phyloP scores from a whole-genome alignment of 2,329 filamentous ascomycete genomes.

The Fusarium sp. region DNA sequence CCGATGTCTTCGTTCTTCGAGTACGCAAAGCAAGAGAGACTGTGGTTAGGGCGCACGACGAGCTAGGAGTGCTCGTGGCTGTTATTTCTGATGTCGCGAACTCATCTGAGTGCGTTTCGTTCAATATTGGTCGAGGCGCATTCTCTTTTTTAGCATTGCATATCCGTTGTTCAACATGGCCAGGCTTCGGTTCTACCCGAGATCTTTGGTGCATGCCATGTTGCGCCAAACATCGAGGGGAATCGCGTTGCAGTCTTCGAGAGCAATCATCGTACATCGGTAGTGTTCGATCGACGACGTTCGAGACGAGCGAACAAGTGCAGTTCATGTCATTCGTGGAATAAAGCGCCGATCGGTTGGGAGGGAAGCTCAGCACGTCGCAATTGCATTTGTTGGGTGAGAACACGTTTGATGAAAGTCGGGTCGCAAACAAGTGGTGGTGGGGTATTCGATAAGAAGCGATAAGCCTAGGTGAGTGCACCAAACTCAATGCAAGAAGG shows the following conservation, averaged over 20 bases:
- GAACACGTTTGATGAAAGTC: not conserved
- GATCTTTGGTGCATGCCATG: not conserved
- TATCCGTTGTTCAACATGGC: not conserved
- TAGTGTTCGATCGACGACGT: rapidly evolving
- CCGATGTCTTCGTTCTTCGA: not conserved
- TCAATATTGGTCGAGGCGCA: not conserved
- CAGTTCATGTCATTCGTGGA: not conserved
- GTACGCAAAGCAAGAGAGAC: not conserved
- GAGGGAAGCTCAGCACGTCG: not conserved
- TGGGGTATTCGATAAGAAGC: not conserved
- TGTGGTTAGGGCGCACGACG: not conserved
- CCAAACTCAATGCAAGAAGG: not conserved
- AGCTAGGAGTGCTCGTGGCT: not conserved
- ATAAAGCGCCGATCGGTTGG: not conserved
- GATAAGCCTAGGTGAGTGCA: not conserved
- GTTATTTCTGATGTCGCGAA: not conserved
- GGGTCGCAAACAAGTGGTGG: not conserved
- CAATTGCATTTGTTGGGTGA: not conserved
- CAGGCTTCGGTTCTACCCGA: not conserved
- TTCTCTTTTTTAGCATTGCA: not conserved
- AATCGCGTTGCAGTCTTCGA: not conserved
- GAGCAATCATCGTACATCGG: not conserved
- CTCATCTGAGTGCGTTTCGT: not conserved
- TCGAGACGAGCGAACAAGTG: too few relatives aligned
- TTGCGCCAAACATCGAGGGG: not conserved